Percentiles rank a stretch among this genome's conserved stretches.
Evolutionary conservation across 2,329 filamentous ascomycete species (phyloP).

Genomic region (Fusarium sp.): DNA sequence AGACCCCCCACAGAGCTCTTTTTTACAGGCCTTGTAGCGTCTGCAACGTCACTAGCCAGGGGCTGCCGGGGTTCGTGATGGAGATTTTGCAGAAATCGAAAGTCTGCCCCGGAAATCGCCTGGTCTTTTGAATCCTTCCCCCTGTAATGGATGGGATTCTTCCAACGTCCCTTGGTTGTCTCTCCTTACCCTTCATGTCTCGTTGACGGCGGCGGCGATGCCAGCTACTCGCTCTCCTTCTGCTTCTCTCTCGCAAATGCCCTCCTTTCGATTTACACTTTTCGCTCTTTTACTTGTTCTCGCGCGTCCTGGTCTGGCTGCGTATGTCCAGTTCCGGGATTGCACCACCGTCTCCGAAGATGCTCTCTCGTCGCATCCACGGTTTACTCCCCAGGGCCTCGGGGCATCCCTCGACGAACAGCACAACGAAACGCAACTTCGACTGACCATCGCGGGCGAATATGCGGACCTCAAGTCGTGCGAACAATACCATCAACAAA

Average conservation of each 20-base stretch:
- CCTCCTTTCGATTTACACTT: neutral
- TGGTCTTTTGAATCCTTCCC: neutral
- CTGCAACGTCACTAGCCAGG: neutral
- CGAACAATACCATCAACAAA: neutral
- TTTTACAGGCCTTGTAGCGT: slow-evolving; percentile 3
- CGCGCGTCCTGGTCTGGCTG: slow-evolving; percentile 6
- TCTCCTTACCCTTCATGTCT: slow-evolving; percentile 12
- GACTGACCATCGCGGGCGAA: neutral
- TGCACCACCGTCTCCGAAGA: slow-evolving; percentile 15
- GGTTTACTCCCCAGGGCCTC: slow-evolving; percentile 5
- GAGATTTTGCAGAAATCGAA: slow-evolving; percentile 1
- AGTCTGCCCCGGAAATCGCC: neutral
- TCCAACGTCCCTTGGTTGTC: neutral
- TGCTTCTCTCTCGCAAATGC: neutral
- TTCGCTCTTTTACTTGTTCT: slow-evolving; percentile 1
- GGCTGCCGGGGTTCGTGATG: neutral
- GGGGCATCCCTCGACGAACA: slow-evolving; percentile 3
- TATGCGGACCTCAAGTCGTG: slow-evolving; percentile 13
- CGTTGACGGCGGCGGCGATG: neutral
- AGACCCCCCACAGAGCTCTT: neutral
- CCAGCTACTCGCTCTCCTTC: neutral
- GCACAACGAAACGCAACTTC: slow-evolving; percentile 11
- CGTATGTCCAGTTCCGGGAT: slow-evolving; percentile 28
- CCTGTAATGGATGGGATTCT: neutral
- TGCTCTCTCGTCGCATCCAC: slow-evolving; percentile 8